phyloP scores from a whole-genome alignment of 257 asterid genomes.

The Gentiana straminea region DNA sequence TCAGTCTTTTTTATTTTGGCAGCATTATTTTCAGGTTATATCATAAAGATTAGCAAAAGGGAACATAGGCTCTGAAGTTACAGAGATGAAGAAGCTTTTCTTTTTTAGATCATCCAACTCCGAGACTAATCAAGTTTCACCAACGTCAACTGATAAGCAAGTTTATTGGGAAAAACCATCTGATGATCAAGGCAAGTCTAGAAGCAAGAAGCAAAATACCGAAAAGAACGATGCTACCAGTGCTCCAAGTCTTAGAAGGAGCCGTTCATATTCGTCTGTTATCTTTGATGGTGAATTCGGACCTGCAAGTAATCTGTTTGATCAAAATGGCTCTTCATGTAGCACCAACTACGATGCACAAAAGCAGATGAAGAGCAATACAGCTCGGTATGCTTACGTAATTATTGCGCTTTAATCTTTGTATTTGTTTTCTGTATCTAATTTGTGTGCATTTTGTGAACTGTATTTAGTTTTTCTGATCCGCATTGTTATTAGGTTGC shows the following conservation, averaged over 20 bases:
- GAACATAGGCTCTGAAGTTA: conserved; percentile 20
- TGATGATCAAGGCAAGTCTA: conserved; percentile 31
- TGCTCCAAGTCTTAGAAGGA: conserved; percentile 68
- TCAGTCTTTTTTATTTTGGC: not conserved
- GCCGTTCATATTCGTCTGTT: conserved; percentile 67
- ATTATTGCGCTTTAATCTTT: not conserved
- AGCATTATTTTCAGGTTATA: conserved; percentile 10
- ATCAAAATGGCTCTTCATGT: conserved; percentile 50
- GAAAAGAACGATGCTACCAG: conserved; percentile 29
- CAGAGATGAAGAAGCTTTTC: conserved; percentile 81
- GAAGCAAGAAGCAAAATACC: conserved; percentile 33
- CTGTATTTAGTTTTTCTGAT: not conserved
- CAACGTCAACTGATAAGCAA: conserved; percentile 57
- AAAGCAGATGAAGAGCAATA: conserved; percentile 37
- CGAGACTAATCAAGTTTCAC: conserved; percentile 36
- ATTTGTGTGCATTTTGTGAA: not conserved
- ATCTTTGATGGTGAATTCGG: conserved; percentile 35
- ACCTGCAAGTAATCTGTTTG: conserved; percentile 18
- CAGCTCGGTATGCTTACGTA: conserved; percentile 42
- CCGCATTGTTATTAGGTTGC: conserved; percentile 30
- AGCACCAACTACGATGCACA: conserved; percentile 34
- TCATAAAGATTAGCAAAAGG: conserved; percentile 14
- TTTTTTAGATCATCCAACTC: conserved; percentile 63
- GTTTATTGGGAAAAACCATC: conserved; percentile 44
- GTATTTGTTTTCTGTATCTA: too few species aligned